phyloP scores from a whole-genome alignment of 805 yeast species.

The Wickerhamomyces silvicola region DNA sequence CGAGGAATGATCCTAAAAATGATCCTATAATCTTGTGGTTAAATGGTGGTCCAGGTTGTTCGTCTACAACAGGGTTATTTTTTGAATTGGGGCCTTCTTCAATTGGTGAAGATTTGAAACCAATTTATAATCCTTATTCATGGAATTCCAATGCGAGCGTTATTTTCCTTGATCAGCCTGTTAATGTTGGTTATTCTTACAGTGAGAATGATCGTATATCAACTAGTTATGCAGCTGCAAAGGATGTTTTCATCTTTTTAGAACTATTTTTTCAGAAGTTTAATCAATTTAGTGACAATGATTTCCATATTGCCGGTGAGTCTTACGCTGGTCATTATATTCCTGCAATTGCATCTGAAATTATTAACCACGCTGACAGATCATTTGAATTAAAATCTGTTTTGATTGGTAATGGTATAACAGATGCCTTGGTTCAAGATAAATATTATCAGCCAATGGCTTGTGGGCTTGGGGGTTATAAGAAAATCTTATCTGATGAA shows the following conservation, averaged over 20 bases:
- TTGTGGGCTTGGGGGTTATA: conserved; percentile 83
- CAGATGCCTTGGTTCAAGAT: conserved; percentile 77
- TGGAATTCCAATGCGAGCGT: conserved; percentile 93
- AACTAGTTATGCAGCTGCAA: conserved; percentile 75
- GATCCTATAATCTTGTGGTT: conserved; percentile 88
- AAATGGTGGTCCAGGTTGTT: conserved; percentile 96
- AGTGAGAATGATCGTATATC: conserved; percentile 57
- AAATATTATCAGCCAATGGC: conserved; percentile 88
- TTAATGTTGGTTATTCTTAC: conserved; percentile 86
- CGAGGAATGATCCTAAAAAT: conserved; percentile 76
- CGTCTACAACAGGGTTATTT: conserved; percentile 82
- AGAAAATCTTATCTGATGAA: conserved; percentile 62
- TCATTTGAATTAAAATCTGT: conserved; percentile 68
- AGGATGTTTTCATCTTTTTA: conserved; percentile 80
- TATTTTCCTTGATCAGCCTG: conserved; percentile 90
- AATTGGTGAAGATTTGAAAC: conserved; percentile 56
- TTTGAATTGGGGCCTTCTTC: conserved; percentile 90
- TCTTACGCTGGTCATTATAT: conserved; percentile 83
- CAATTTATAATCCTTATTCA: conserved; percentile 73
- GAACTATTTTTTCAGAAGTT: conserved; percentile 77
- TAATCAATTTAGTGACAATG: conserved; percentile 55
- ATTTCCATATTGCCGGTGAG: conserved; percentile 79
- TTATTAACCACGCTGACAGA: conserved; percentile 38
- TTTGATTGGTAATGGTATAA: conserved; percentile 88
- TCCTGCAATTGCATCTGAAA: conserved; percentile 59